Base-by-base conservation (phyloP, 2,329 filamentous ascomycete genomes). In the Exophiala mesophila region DNA sequence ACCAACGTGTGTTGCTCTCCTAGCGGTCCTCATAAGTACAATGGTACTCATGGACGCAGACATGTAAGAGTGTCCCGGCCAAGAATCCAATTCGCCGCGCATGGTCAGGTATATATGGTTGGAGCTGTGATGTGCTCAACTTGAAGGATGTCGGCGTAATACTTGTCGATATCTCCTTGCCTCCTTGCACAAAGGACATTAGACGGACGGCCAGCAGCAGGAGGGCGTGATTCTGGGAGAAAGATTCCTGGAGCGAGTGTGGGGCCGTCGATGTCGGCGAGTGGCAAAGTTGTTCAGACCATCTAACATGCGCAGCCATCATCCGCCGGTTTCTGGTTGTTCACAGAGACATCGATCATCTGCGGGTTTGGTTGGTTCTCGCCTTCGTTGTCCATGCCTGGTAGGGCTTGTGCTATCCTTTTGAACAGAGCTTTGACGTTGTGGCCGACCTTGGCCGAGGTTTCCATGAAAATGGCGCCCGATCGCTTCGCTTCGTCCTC, bases 401-500 rank as follows among this genome's bases (percentile, higher is more conserved):
- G 92, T 57, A 98, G 72, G 26, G 94, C 92, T 69, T 98, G 92
- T 29, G 94, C 92, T 78, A 98, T 98, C 72, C 88, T 84, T 75
- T 89, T 87, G 72, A 98, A 98, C 44, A 98, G 73, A 55, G 84
- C 86, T 76, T 98, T 98, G 57, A 98, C 94, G 63, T 98, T 98
- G 68, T 97, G 88, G 29, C 94, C 89, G 9, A 95, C 76, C 76
- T 98, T 98, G 41, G 92, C 92, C 65, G 88, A 96, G 41, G 92
- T 98, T 75, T 98, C 92, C 58, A 98, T 92, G 62, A 98, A 98
- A 86, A 98, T 96, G 55, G 96, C 73, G 55, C 92, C 92, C 67
- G 95, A 90, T 74, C 90, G 90, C 78, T 94, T 95, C 31, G 90
- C 90, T 70, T 98, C 92, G 58, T 97, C 92, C 67, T 98, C 92